These are phyloP conservation scores for Elongisporangium prolatum DNA, from an alignment of 352 stramenopile species.

Conservation along the genomic window DNA sequence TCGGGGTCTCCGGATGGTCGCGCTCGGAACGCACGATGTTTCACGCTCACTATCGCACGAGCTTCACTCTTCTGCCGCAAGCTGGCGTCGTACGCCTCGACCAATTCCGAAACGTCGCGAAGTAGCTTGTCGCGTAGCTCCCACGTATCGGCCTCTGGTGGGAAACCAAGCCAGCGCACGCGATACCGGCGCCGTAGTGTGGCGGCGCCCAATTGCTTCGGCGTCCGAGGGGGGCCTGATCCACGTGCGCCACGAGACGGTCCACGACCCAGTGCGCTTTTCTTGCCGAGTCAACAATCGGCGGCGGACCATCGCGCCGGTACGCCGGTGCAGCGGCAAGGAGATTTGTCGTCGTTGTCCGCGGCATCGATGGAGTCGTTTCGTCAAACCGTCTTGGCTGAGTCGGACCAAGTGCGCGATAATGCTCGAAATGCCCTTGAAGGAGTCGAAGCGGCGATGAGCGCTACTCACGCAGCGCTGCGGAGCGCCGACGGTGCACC, in stretches of 20 bases:
- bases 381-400: not conserved
- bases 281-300: conserved; percentile 6
- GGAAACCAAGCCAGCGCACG: no score
- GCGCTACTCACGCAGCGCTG: no score
- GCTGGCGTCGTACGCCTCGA: no score
- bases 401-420: not conserved
- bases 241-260: conserved; percentile 7
- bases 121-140: conserved; percentile 1
- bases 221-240: not conserved
- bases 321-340: not conserved
- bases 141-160: no score
- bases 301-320: not conserved
- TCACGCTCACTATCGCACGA: no score
- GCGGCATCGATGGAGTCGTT: not conserved
- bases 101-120: conserved; percentile 2
- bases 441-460: not conserved
- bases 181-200: no score
- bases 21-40: no score
- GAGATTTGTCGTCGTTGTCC: not conserved
- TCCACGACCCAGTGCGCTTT: conserved; percentile 8
- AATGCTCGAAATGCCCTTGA: conserved; percentile 2
- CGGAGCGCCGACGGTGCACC: no score
- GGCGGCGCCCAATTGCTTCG: no score
- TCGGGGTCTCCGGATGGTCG: no score
- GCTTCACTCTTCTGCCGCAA: no score